Evolutionary conservation across 768 basidiomycete genomes (phyloP).

Genomic region (Hydnomerulius pinastri): DNA sequence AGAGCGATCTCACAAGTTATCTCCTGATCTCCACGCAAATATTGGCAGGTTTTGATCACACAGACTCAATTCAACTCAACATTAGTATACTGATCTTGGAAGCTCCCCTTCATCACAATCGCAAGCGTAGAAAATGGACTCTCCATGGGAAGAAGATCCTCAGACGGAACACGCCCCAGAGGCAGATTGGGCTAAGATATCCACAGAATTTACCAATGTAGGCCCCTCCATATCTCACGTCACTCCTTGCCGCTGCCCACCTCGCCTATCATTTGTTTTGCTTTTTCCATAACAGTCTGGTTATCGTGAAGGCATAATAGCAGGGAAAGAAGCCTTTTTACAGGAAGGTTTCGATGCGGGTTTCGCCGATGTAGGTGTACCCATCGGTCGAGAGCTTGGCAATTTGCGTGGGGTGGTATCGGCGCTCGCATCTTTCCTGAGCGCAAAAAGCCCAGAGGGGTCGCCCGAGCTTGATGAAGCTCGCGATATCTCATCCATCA

Average conservation of each 20-base stretch:
- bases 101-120: too few relatives aligned
- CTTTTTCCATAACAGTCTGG: conserved; percentile 59
- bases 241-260: not conserved
- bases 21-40: too few relatives aligned
- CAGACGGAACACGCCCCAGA: conserved; percentile 38
- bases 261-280: not conserved
- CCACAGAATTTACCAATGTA: conserved; percentile 73
- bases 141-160: conserved; percentile 61
- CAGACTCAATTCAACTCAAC: too few relatives aligned
- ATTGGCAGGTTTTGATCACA: too few relatives aligned
- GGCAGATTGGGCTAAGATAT: conserved; percentile 68
- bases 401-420: conserved; percentile 70
- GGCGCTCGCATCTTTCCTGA: conserved; percentile 60
- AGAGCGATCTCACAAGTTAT: too few relatives aligned
- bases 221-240: conserved; percentile 13
- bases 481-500: conserved; percentile 52
- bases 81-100: too few relatives aligned
- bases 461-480: conserved; percentile 40
- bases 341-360: conserved; percentile 92
- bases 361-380: conserved; percentile 70
- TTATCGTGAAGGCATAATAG: conserved; percentile 94
- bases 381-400: conserved; percentile 78
- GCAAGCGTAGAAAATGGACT: conserved; percentile 15
- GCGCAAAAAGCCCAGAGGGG: conserved; percentile 23
- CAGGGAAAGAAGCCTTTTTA: conserved; percentile 84